A percentile compares a stretch with the other conserved stretches of the same genome.
Evolutionary conservation across 2,329 filamentous ascomycete species (phyloP).

Genomic region (Lasiodiplodia gonubiensis): DNA sequence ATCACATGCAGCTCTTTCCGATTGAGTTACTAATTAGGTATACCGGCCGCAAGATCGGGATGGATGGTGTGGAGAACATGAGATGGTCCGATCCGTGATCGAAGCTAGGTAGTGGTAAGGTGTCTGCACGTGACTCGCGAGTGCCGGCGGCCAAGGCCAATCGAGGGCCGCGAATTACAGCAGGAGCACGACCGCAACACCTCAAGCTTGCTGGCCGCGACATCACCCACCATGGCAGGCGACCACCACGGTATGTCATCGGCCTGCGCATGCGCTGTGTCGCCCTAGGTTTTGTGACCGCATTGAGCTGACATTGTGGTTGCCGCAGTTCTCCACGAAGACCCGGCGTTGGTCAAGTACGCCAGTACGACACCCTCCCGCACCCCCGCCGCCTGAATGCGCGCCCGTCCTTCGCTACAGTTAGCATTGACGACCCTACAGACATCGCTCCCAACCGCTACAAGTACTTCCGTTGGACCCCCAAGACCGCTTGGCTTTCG

Average conservation of each 20-base stretch:
- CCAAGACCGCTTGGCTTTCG: slow-evolving; percentile 77
- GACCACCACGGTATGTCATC: slow-evolving; percentile 17
- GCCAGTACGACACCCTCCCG: slow-evolving; percentile 51
- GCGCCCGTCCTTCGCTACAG: slow-evolving; percentile 2
- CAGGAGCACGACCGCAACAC: slow-evolving; percentile 14
- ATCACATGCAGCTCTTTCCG: slow-evolving; percentile 5
- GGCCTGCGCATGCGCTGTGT: not conserved
- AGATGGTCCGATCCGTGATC: not conserved
- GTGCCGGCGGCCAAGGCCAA: not conserved
- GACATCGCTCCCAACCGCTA: slow-evolving; percentile 84
- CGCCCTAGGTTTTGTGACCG: not conserved
- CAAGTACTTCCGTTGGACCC: slow-evolving; percentile 95
- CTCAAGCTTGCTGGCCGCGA: slow-evolving; percentile 5
- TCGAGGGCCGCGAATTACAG: slow-evolving; percentile 7
- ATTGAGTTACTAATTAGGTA: not conserved
- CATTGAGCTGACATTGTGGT: slow-evolving; percentile 23
- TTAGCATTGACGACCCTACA: slow-evolving; percentile 47
- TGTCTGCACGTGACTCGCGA: not conserved
- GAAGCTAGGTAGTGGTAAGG: not conserved
- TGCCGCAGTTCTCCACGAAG: slow-evolving; percentile 54
- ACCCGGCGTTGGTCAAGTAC: slow-evolving; percentile 64
- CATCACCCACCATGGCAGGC: slow-evolving; percentile 27
- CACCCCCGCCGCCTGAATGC: slow-evolving; percentile 4
- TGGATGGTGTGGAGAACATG: not conserved
- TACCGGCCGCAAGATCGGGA: not conserved